Percentiles rank a stretch among this genome's conserved stretches.
Evolutionary conservation across 495 filamentous ascomycete species (phyloP).

Genomic region (Penicillium bialowiezense): DNA sequence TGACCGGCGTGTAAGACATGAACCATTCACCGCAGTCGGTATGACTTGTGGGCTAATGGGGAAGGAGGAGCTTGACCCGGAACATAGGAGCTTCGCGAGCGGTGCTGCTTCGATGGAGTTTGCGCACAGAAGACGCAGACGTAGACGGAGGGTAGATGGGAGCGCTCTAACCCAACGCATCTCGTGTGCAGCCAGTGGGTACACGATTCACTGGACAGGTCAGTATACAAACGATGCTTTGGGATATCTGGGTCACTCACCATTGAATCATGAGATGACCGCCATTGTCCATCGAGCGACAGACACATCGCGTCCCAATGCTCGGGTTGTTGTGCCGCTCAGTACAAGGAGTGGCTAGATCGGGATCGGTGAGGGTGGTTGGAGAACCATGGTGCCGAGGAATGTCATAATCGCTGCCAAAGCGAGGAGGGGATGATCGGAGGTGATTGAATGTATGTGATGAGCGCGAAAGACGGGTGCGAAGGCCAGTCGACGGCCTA

Average conservation of each 20-base stretch:
- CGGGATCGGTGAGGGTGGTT: slow-evolving; percentile 64
- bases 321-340: slow-evolving; percentile 54
- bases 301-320: slow-evolving; percentile 69
- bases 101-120: slow-evolving; percentile 66
- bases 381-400: slow-evolving; percentile 56
- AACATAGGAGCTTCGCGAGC: slow-evolving; percentile 54
- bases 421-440: slow-evolving; percentile 44
- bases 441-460: slow-evolving; percentile 38
- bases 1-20: slow-evolving; percentile 15
- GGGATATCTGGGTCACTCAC: slow-evolving; percentile 41
- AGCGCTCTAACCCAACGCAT: slow-evolving; percentile 68
- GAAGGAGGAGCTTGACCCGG: slow-evolving; percentile 48
- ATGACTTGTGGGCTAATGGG: slow-evolving; percentile 68
- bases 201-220: slow-evolving; percentile 69
- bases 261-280: slow-evolving; percentile 80
- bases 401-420: slow-evolving; percentile 38
- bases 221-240: slow-evolving; percentile 8
- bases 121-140: slow-evolving; percentile 79
- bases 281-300: slow-evolving; percentile 62
- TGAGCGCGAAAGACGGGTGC: slow-evolving; percentile 27
- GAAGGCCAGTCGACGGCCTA: slow-evolving; percentile 32
- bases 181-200: slow-evolving; percentile 79
- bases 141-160: slow-evolving; percentile 68
- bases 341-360: slow-evolving; percentile 63
- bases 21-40: slow-evolving; percentile 37